Base-by-base conservation (phyloP, 768 basidiomycete species). In the Pleurotus sapidus region DNA sequence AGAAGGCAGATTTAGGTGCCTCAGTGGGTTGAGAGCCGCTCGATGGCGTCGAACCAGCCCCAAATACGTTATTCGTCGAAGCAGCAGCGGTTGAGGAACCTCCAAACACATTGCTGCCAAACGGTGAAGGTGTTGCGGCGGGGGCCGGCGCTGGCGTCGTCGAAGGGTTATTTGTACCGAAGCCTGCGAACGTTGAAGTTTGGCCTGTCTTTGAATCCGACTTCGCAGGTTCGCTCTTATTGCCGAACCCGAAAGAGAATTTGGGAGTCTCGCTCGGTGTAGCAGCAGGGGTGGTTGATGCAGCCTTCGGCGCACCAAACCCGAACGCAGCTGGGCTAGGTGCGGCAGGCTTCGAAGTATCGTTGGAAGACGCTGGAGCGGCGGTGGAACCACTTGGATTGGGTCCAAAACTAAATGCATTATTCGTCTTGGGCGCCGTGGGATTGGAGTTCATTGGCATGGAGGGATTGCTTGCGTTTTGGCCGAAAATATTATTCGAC, bases 291-390 rank as follows among this genome's bases (percentile, higher is more conserved):
- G 61, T 62, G 45, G 65, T 58, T 7, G 62, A 43, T 1, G 57
- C 12, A 0, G 67, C 43, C 12, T 39, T 54, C 4, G 49, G 61
- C 17, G 56, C 12, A 25, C 25, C 37, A 40, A 59, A 59, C 17
- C 65, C 61, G 50, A 64, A 68, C 30, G 57, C 49, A 59, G 30
- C 43, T 14, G 51, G 51, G 11, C 49, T 47, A 25, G 53, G 50
- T 18, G 45, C 54, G 11, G 58, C 30, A 9, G 51, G 51, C 37
- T 54, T 54, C 4, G 15, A 23, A 46, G 46, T 30, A 38, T 46
- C 51, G 34, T n/a, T 23, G 4, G 50, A 50, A 27, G 49, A 25
- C 14, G 23, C 47, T 24, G 55, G 18, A 15, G 42, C 17, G 38
- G 48, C 38, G 14, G 56, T 45, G 20, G 56, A 57, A 9, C 25